A percentile compares a stretch with the other conserved stretches of the same genome.
Conservation (phyloP, 371 early-diverging fungal genomes). For the Zopfochytrium polystomum region DNA sequence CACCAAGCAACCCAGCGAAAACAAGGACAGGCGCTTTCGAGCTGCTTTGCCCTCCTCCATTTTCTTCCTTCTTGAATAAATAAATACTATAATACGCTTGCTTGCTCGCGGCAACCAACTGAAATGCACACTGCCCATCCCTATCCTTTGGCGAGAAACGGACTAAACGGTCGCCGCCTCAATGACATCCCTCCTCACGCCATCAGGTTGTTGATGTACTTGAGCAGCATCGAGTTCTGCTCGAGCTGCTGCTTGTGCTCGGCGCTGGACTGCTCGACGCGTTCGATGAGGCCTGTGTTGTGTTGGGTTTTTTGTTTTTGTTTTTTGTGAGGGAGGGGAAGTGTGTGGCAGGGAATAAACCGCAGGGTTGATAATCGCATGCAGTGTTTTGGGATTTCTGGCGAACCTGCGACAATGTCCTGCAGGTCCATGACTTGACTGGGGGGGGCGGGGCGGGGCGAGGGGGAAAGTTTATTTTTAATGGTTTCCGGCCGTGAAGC, state of each 20-base stretch:
- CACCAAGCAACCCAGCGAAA: no score
- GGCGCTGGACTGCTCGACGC: conserved; percentile 29
- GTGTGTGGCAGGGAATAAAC: neutral
- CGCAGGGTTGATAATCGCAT: neutral
- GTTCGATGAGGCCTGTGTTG: conserved; percentile 23
- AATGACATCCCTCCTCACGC: no score
- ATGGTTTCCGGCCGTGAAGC: no score
- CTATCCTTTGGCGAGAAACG: no score
- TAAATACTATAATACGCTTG: no score
- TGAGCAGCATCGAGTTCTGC: conserved; percentile 39
- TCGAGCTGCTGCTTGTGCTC: conserved; percentile 26
- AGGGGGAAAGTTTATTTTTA: no score
- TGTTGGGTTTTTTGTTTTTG: neutral
- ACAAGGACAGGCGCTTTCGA: no score
- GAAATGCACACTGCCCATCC: no score
- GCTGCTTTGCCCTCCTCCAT: no score
- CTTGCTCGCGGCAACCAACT: no score
- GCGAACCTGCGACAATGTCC: conserved; percentile 19
- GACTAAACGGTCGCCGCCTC: no score
- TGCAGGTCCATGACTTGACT: conserved; percentile 28
- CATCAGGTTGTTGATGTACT: conserved; percentile 50
- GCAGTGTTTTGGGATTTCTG: neutral
- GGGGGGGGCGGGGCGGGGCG: neutral
- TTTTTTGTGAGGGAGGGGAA: neutral
- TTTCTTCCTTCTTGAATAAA: no score